Evolutionary conservation across 768 basidiomycete species (phyloP), one percentile per base, ranked within the genome.

Genomic region (Tephrocybe sp.): DNA sequence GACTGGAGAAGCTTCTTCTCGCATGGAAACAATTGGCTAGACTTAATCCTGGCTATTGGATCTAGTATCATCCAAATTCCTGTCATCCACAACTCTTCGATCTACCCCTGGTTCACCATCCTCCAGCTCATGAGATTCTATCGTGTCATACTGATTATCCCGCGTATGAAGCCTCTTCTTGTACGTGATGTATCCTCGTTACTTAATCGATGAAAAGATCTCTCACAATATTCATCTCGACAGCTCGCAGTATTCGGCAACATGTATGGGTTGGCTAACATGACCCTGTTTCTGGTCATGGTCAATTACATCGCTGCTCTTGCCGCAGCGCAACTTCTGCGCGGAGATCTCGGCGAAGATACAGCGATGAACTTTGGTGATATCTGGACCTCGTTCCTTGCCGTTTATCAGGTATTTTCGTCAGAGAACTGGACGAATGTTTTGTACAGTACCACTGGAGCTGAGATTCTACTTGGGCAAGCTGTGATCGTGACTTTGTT

Each of bases 351-450:
- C 51, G 64, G 66, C 4, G 65, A 70, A 13, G 71, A 70, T 36
- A 55, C 66, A 12, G 65, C 74, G 1, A 81, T 91, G 72, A 89
- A 86, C 57, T 98, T 92, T 63, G 83, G 86, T 6, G 81, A 92
- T 60, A 68, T 92, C 8, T 95, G 82, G 72, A 92, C 89, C 59
- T 73, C 90, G 0, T 98, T 96, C 63, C 67, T 97, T 19, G 90
- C 83, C 0, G 76, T 94, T 59, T 98, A 95, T 63, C 80, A 95
- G 67, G 75, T 98, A 1, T 89, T 92, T 68, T 92, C 92, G 0
- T 91, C 91, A 0, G 96, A 98, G 68, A 92, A 97, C 65, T 98
- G 96, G 94, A 84, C 87, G n/a, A 72, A 80, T 54, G 74, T 90
- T 6, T 61, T 92, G 31, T 90, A 91, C 57, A 67, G 63, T 7